Evolutionary conservation across 2,329 filamentous ascomycete species (phyloP).

Genomic region (Fusarium nanum): DNA sequence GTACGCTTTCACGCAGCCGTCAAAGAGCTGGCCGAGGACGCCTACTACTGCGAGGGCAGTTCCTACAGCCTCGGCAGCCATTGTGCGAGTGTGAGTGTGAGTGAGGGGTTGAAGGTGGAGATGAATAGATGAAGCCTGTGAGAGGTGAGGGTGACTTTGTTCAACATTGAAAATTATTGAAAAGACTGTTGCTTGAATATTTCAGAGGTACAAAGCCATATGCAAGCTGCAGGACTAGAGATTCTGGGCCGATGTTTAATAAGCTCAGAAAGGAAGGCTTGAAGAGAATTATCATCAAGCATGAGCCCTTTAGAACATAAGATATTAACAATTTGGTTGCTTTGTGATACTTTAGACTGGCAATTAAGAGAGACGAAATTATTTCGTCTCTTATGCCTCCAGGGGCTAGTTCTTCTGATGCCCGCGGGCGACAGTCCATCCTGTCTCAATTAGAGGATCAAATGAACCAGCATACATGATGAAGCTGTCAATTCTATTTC

Average conservation of each 20-base stretch:
- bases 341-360: neutral
- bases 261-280: neutral
- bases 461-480: too few species aligned
- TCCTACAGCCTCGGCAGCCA: conserved; percentile 57
- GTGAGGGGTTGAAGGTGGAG: neutral
- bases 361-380: too few species aligned
- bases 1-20: conserved; percentile 60
- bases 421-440: too few species aligned
- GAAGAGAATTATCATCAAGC: neutral
- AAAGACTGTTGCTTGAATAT: neutral
- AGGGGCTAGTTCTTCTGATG: too few species aligned
- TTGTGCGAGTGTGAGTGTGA: conserved; percentile 7
- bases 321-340: too few species aligned
- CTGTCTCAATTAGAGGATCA: too few species aligned
- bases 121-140: conserved; percentile 5
- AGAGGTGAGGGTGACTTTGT: neutral
- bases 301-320: too few species aligned
- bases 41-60: conserved; percentile 59
- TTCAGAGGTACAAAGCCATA: neutral
- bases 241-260: conserved; percentile 24
- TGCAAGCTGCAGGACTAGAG: conserved; percentile 2
- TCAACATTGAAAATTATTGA: neutral
- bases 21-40: conserved; percentile 59
- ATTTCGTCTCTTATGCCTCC: too few species aligned
- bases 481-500: too few species aligned